Base-by-base conservation (phyloP, 176 grass and related monocot species). In the Areca catechu region DNA sequence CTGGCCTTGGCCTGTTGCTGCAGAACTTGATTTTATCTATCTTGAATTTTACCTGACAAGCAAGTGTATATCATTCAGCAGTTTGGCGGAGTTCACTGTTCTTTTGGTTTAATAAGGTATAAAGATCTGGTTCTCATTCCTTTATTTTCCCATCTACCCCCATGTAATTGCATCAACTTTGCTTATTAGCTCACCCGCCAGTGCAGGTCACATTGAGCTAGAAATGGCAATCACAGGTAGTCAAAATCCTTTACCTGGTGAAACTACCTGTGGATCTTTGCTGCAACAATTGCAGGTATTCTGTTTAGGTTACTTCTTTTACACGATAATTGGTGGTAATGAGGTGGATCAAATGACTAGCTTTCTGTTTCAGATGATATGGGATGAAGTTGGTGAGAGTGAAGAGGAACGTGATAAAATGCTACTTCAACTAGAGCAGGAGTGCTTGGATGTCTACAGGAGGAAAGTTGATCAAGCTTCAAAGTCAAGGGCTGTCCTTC, bases 371-470 rank as follows among this genome's bases (percentile, higher is more conserved):
- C 63, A 98, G 94, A 73, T 84, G 54, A 52, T 98, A 58, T 98
- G 94, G 94, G 82, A 98, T 83, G 84, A 98, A 75, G 84, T 98
- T 68, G 94, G 94, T 14, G 94, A 98, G 81, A 89, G 84, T 5
- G 88, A 98, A 1, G 94, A 93, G 54, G 94, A 92, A 78, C 94
- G 94, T 0, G 94, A 98, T 75, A 93, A 83, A 63, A 86, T 93
- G 56, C 67, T 98, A 17, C 83, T 89, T 69, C 88, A 98, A 53
- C 76, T 98, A 27, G 94, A 98, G 61, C 94, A 98, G 49, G 94
- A 98, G 70, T 98, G 94, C 63, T 73, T 98, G 50, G 94, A 98
- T 75, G 94, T 98, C 29, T 98, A 98, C 82, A 98, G 93, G 75
- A 89, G 94, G 73, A 98, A 98, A 85, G 88, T 98, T 57, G 79